These are phyloP conservation scores for Artemisia tridentata DNA, from an alignment of 129 eudicot species.

Conservation along the genomic window DNA sequence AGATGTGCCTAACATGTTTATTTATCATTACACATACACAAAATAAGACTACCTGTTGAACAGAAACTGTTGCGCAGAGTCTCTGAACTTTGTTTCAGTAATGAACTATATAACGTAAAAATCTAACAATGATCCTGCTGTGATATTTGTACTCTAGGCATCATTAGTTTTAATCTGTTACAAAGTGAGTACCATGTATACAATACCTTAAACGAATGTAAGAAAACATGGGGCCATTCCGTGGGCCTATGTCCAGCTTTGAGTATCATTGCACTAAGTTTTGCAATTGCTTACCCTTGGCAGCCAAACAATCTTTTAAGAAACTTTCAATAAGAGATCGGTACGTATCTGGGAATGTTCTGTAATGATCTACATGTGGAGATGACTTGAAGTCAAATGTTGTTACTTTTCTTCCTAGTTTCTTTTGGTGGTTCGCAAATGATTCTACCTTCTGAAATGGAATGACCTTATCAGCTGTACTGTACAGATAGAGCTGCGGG, in stretches of 20 bases:
- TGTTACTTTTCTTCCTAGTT: constrained; percentile 49
- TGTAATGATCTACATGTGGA: constrained; percentile 88
- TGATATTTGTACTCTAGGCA: constrained; percentile 10
- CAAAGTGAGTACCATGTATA: too few relatives aligned
- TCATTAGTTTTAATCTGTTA: background rate
- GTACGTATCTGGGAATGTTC: constrained; percentile 69
- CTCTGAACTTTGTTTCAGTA: too few relatives aligned
- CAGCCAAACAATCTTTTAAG: constrained; percentile 49
- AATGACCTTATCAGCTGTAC: constrained; percentile 82
- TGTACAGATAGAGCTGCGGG: constrained; percentile 88
- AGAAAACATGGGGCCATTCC: constrained; percentile 7
- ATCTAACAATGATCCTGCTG: background rate
- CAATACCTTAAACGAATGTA: too few relatives aligned
- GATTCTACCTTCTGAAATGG: constrained; percentile 61
- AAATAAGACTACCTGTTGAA: background rate
- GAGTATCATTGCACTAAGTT: background rate
- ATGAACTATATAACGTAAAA: background rate
- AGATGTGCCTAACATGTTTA: background rate
- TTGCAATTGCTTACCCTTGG: constrained; percentile 14
- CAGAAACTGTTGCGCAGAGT: background rate
- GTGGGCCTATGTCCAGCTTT: background rate
- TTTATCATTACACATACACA: background rate
- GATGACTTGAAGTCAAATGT: constrained; percentile 60
- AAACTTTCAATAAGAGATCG: constrained; percentile 47
- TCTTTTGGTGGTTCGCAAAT: constrained; percentile 55